These are phyloP conservation scores for Endoconidiophora laricicola DNA, from an alignment of 2,329 filamentous ascomycete species.

Conservation along the genomic window DNA sequence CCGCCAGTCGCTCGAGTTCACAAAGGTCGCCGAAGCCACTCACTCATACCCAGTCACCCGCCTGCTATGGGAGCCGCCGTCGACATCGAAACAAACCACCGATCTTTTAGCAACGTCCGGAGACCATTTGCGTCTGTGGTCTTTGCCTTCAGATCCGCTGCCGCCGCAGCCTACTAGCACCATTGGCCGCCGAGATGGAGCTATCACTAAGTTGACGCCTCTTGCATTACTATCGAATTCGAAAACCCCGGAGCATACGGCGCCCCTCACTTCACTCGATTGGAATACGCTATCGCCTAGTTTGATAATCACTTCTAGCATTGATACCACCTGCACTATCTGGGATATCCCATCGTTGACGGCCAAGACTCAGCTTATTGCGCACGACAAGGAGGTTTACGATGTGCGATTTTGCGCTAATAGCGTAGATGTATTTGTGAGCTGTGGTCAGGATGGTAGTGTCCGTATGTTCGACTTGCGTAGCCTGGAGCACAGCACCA, in stretches of 20 bases:
- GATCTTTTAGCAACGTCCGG: conserved; percentile 90
- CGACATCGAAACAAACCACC: conserved; percentile 84
- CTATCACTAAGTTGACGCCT: conserved; percentile 69
- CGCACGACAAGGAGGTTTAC: conserved; percentile 97
- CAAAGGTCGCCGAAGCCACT: conserved; percentile 85
- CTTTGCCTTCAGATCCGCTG: conserved; percentile 53
- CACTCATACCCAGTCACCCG: conserved; percentile 95
- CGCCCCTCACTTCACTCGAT: conserved; percentile 86
- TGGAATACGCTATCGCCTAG: conserved; percentile 97
- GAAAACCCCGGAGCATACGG: conserved; percentile 95
- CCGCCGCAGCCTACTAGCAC: conserved; percentile 45
- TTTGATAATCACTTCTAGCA: conserved; percentile 95
- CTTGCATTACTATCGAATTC: conserved; percentile 89
- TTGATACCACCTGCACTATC: conserved; percentile 97
- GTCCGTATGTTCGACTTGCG: conserved; percentile 97
- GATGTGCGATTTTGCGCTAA: conserved; percentile 97
- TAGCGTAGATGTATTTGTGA: conserved; percentile 96
- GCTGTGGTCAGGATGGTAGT: conserved; percentile 91
- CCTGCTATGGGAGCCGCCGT: conserved; percentile 89
- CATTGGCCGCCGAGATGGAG: conserved; percentile 42
- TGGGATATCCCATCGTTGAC: conserved; percentile 98
- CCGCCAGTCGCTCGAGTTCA: conserved; percentile 72
- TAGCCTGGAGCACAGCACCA: conserved; percentile 93
- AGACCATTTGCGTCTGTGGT: conserved; percentile 88
- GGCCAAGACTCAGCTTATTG: conserved; percentile 94